A percentile compares a stretch with the other conserved stretches of the same genome.
These are phyloP conservation scores for Lophium mytilinum DNA, from an alignment of 495 filamentous ascomycete genomes.

Conservation along the genomic window DNA sequence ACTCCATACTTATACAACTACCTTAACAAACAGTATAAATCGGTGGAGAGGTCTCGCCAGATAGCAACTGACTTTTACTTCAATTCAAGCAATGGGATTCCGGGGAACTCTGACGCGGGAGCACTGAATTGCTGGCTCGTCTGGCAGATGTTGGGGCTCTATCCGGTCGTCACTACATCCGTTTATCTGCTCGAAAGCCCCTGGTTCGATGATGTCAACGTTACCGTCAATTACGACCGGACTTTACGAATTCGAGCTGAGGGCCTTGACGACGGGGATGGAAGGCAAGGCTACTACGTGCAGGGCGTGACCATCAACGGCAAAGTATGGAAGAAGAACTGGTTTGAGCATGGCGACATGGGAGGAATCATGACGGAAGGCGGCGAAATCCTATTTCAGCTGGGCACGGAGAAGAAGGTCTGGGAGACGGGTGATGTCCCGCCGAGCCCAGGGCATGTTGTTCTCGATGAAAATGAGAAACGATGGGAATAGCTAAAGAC, in stretches of 20 bases:
- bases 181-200: slow-evolving; percentile 31
- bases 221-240: slow-evolving; percentile 24
- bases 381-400: slow-evolving; percentile 28
- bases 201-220: slow-evolving; percentile 32
- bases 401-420: slow-evolving; percentile 22
- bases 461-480: no score
- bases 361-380: slow-evolving; percentile 28
- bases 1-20: slow-evolving; percentile 35
- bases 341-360: slow-evolving; percentile 30
- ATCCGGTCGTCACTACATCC: slow-evolving; percentile 31
- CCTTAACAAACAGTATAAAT: slow-evolving; percentile 30
- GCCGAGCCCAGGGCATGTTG: slow-evolving; percentile 31
- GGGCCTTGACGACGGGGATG: slow-evolving; percentile 26
- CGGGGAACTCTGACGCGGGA: slow-evolving; percentile 34
- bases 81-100: slow-evolving; percentile 33
- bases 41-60: slow-evolving; percentile 22
- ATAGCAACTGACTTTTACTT: slow-evolving; percentile 30
- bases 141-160: slow-evolving; percentile 34
- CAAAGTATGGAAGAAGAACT: slow-evolving; percentile 27
- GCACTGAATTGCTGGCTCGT: slow-evolving; percentile 31
- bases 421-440: slow-evolving; percentile 33
- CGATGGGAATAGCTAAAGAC: no score
- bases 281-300: slow-evolving; percentile 31
- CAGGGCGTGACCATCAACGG: slow-evolving; percentile 34
- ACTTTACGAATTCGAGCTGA: slow-evolving; percentile 30